Conservation (phyloP, 352 stramenopile species). For the Phytophthora foliorum region DNA sequence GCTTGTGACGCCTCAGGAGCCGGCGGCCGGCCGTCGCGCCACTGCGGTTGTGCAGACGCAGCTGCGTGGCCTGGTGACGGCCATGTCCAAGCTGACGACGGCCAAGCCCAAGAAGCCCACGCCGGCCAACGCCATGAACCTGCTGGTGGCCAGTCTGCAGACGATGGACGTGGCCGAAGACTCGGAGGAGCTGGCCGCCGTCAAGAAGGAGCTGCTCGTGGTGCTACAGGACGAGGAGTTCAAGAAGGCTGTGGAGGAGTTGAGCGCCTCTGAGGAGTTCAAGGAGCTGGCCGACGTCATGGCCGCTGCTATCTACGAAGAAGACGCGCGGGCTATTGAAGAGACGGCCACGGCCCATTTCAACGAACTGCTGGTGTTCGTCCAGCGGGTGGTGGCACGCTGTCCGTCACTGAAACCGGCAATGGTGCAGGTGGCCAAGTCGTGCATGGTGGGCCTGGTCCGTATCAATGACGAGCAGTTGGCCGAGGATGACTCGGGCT, state of each 20-base stretch:
- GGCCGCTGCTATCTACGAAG: constrained; percentile 40
- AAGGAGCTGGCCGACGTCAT: constrained; percentile 46
- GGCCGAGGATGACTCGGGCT: constrained; percentile 31
- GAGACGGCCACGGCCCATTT: constrained; percentile 40
- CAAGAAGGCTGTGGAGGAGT: constrained; percentile 35
- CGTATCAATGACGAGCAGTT: constrained; percentile 49
- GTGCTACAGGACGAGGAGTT: constrained; percentile 54
- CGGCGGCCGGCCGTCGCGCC: constrained; percentile 1
- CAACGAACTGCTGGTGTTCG: constrained; percentile 50
- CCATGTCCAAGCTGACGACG: constrained; percentile 61
- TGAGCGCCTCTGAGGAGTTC: constrained; percentile 50
- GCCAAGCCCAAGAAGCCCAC: constrained; percentile 51
- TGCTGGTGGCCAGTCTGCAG: constrained; percentile 48
- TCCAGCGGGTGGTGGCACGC: constrained; percentile 45
- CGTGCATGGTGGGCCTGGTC: constrained; percentile 43
- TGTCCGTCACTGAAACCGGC: constrained; percentile 57
- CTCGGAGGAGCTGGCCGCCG: constrained; percentile 40
- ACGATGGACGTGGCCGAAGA: constrained; percentile 58
- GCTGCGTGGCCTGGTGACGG: constrained; percentile 57
- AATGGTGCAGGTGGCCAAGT: constrained; percentile 57
- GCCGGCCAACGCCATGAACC: constrained; percentile 48
- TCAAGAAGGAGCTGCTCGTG: constrained; percentile 59
- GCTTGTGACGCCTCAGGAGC: constrained; percentile 29
- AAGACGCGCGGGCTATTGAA: constrained; percentile 46
- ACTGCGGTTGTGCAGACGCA: constrained; percentile 48